Conservation (phyloP, 192 early-diverging fungal genomes). For the Mortierella claussenii region DNA sequence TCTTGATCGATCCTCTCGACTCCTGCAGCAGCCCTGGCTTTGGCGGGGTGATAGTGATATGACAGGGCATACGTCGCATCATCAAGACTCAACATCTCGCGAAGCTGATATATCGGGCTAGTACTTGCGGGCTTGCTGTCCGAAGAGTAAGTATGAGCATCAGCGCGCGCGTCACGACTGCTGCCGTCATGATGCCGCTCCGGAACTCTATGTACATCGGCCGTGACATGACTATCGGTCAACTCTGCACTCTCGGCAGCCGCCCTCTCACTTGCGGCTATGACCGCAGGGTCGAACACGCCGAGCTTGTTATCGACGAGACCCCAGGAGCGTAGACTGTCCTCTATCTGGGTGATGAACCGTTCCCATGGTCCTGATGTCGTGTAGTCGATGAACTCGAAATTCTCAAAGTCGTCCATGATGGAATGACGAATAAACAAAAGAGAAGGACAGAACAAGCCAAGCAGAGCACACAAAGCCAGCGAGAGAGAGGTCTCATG, state of each 20-base stretch:
- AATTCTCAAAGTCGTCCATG: constrained; percentile 73
- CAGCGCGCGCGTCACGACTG: neutral
- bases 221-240: neutral
- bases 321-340: constrained; percentile 65
- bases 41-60: constrained; percentile 56
- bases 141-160: neutral
- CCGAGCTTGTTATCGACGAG: constrained; percentile 62
- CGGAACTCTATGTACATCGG: neutral
- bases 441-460: constrained; percentile 1
- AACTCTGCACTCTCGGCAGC: too few relatives aligned
- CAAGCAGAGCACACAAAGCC: too few relatives aligned
- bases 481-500: neutral
- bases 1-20: constrained; percentile 34
- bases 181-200: neutral
- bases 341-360: constrained; percentile 73
- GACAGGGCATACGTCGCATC: constrained; percentile 55
- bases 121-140: neutral
- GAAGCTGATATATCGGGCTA: constrained; percentile 11
- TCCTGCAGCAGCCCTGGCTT: constrained; percentile 18
- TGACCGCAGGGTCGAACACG: constrained; percentile 52
- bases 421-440: neutral
- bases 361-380: constrained; percentile 78
- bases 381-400: constrained; percentile 82
- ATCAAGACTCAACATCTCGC: constrained; percentile 54
- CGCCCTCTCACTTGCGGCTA: too few relatives aligned